These are phyloP conservation scores for Priceomyces fermenticarens DNA, from an alignment of 805 yeast species.

Conservation along the genomic window DNA sequence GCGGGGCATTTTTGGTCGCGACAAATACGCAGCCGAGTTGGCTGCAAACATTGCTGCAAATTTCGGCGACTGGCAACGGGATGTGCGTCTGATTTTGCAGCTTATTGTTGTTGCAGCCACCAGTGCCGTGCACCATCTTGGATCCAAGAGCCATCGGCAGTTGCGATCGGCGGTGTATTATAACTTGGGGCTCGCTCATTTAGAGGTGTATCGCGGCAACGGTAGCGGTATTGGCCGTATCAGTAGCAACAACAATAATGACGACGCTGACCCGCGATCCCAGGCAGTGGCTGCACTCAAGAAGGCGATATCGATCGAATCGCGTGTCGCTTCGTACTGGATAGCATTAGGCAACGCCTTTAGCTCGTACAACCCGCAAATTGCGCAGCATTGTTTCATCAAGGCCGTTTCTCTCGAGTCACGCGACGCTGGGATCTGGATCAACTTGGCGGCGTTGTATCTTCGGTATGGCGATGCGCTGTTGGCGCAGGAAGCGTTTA, in stretches of 20 bases:
- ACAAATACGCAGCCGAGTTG: too few species aligned
- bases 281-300: slow-evolving; percentile 58
- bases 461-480: slow-evolving; percentile 63
- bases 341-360: slow-evolving; percentile 76
- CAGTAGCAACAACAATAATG: too few species aligned
- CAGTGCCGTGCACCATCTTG: slow-evolving; percentile 38
- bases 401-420: slow-evolving; percentile 72
- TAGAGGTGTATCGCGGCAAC: too few species aligned
- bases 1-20: too few species aligned
- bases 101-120: slow-evolving; percentile 47
- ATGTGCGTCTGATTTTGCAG: slow-evolving; percentile 31
- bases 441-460: slow-evolving; percentile 76
- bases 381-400: slow-evolving; percentile 91
- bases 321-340: slow-evolving; percentile 75
- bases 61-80: too few species aligned
- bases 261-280: too few species aligned
- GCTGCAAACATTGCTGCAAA: too few species aligned
- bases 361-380: slow-evolving; percentile 58
- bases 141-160: slow-evolving; percentile 41
- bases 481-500: slow-evolving; percentile 70
- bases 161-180: slow-evolving; percentile 54
- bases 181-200: slow-evolving; percentile 69
- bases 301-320: slow-evolving; percentile 68
- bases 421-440: slow-evolving; percentile 70
- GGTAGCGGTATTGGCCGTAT: too few species aligned